A percentile compares a stretch with the other conserved stretches of the same genome.
Conservation (phyloP, 176 grass and related monocot species). For the Rhynchospora pubera region DNA sequence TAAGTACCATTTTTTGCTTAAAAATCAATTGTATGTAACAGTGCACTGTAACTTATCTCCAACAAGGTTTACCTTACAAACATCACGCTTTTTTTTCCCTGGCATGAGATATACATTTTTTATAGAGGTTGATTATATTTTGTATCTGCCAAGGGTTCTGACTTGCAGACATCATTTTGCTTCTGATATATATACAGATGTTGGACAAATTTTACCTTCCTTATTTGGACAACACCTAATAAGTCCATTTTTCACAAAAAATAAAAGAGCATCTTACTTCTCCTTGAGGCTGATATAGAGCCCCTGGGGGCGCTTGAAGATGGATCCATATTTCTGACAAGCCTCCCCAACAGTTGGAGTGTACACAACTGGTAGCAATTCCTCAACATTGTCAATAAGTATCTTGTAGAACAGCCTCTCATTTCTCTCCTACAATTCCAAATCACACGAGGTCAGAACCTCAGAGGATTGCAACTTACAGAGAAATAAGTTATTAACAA, state of each 20-base stretch:
- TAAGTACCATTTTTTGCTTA: neutral
- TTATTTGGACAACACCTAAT: neutral
- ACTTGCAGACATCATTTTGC: neutral
- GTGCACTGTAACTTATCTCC: neutral
- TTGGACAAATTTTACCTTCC: neutral
- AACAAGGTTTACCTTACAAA: neutral
- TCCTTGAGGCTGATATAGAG: constrained; percentile 94
- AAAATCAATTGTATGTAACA: neutral
- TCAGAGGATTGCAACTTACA: neutral
- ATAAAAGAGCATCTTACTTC: constrained; percentile 42
- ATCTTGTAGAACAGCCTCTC: constrained; percentile 97
- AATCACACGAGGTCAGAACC: constrained; percentile 7
- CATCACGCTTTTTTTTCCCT: neutral
- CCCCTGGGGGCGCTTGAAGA: constrained; percentile 72
- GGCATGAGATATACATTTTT: neutral
- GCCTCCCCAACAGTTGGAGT: constrained; percentile 95
- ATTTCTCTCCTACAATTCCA: constrained; percentile 65
- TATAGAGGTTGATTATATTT: neutral
- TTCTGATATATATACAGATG: neutral
- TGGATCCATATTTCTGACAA: constrained; percentile 91
- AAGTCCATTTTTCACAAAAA: neutral
- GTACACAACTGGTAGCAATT: constrained; percentile 89
- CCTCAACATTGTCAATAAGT: constrained; percentile 83
- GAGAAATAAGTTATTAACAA: constrained; percentile 8
- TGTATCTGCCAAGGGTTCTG: neutral